Evolutionary conservation across 176 grass and related monocot genomes (phyloP).

Genomic region (Otatea glauca): DNA sequence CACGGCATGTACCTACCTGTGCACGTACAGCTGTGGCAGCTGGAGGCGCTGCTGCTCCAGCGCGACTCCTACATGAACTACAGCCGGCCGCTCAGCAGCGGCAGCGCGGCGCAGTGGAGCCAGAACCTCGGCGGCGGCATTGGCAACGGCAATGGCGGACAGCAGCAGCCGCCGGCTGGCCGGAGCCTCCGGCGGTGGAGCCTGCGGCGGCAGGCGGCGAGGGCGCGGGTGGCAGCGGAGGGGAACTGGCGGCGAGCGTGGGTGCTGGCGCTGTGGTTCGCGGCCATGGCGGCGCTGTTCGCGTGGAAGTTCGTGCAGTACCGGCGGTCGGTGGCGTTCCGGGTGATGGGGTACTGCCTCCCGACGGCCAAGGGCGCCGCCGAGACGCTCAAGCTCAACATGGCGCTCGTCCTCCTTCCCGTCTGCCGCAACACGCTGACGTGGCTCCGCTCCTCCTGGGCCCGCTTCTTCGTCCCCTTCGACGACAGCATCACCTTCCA

Average conservation of each 20-base stretch:
- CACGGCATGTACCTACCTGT: constrained; percentile 19
- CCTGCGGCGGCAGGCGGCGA: constrained; percentile 21
- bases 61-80: constrained; percentile 99
- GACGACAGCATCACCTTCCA: constrained; percentile 99
- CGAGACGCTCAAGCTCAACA: constrained; percentile 98
- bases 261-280: constrained; percentile 77
- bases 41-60: constrained; percentile 87
- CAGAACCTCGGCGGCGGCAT: constrained; percentile 67
- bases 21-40: constrained; percentile 79
- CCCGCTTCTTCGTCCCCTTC: constrained; percentile 95
- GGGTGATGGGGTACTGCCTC: constrained; percentile 96
- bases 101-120: constrained; percentile 94
- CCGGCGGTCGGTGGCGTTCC: constrained; percentile 57
- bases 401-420: constrained; percentile 91
- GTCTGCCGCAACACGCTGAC: constrained; percentile 97
- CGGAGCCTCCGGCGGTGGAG: neutral
- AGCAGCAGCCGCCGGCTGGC: constrained; percentile 32
- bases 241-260: constrained; percentile 86
- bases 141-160: constrained; percentile 37
- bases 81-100: constrained; percentile 88
- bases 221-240: constrained; percentile 59
- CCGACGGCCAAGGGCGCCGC: constrained; percentile 89
- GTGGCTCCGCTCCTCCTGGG: constrained; percentile 90
- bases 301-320: constrained; percentile 93
- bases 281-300: constrained; percentile 71